Conservation (phyloP, 805 yeast genomes). For the Saccharomyces paradoxus region DNA sequence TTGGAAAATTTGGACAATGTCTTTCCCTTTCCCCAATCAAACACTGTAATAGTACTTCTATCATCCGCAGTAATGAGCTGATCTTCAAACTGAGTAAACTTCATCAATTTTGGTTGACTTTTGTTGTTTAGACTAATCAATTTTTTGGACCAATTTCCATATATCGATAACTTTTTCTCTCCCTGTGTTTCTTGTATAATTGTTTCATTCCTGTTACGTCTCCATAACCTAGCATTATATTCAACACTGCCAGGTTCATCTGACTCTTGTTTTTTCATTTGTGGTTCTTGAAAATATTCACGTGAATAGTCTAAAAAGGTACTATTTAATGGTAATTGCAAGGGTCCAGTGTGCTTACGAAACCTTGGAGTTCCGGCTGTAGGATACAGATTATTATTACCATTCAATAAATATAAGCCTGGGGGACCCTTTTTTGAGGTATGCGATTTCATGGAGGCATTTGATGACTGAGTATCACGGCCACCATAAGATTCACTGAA, state of each 20-base stretch:
- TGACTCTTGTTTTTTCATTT: slow-evolving; percentile 71
- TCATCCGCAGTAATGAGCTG: slow-evolving; percentile 75
- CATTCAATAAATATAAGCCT: slow-evolving; percentile 20
- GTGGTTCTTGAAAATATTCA: slow-evolving; percentile 95
- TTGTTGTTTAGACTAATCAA: slow-evolving; percentile 54
- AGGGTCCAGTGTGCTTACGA: slow-evolving; percentile 20
- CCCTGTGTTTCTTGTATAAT: slow-evolving; percentile 85
- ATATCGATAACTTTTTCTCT: slow-evolving; percentile 72
- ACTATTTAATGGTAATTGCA: slow-evolving; percentile 46
- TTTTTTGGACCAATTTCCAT: slow-evolving; percentile 77
- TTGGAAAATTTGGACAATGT: slow-evolving; percentile 65
- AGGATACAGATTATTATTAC: slow-evolving; percentile 37
- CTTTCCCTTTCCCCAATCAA: slow-evolving; percentile 73
- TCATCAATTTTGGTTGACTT: slow-evolving; percentile 70
- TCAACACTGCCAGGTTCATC: slow-evolving; percentile 92
- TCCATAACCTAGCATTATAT: slow-evolving; percentile 75
- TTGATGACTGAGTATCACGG: background rate
- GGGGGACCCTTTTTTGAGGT: slow-evolving; percentile 17
- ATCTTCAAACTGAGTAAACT: slow-evolving; percentile 86
- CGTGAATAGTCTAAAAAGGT: slow-evolving; percentile 65
- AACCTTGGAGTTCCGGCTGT: slow-evolving; percentile 54
- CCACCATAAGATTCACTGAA: slow-evolving; percentile 13
- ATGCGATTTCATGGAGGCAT: slow-evolving; percentile 18
- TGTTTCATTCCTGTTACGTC: slow-evolving; percentile 79
- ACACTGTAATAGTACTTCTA: slow-evolving; percentile 71